Conservation (phyloP, 2,329 filamentous ascomycete species). For the Helicocarpus griseus region DNA sequence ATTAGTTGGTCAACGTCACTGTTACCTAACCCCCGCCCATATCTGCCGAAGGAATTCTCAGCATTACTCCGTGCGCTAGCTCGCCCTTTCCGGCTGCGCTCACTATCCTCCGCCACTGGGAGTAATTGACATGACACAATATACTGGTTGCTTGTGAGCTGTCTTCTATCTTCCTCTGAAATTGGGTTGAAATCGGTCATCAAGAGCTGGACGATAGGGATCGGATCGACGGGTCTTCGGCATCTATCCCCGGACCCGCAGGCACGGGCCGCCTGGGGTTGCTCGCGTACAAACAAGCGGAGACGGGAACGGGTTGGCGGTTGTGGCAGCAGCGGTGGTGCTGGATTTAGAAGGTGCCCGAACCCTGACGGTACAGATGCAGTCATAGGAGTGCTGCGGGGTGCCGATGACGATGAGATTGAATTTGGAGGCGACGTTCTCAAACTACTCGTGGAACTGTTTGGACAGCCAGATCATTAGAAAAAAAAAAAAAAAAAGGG, state of each 20-base stretch:
- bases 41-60: slow-evolving; percentile 4
- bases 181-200: slow-evolving; percentile 34
- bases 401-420: slow-evolving; percentile 6
- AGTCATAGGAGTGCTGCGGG: slow-evolving; percentile 9
- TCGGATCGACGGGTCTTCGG: slow-evolving; percentile 37
- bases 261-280: slow-evolving; percentile 37
- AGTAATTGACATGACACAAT: slow-evolving; percentile 37
- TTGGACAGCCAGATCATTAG: neutral
- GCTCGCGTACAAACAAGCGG: slow-evolving; percentile 36
- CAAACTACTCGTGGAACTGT: neutral
- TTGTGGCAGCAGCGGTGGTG: slow-evolving; percentile 18
- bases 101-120: slow-evolving; percentile 17
- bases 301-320: slow-evolving; percentile 23
- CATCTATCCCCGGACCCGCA: slow-evolving; percentile 39
- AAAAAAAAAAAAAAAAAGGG: no score
- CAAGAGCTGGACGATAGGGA: slow-evolving; percentile 38
- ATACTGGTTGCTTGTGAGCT: slow-evolving; percentile 31
- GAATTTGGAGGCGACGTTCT: neutral
- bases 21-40: slow-evolving; percentile 2
- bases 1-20: slow-evolving; percentile 12
- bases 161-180: slow-evolving; percentile 27
- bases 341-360: slow-evolving; percentile 27
- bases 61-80: slow-evolving; percentile 9
- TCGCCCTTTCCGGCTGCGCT: slow-evolving; percentile 10
- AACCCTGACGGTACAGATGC: slow-evolving; percentile 27